A percentile compares a stretch with the other conserved stretches of the same genome.
phyloP scores from a whole-genome alignment of 495 filamentous ascomycete genomes.

The Penicillium cataractarum region DNA sequence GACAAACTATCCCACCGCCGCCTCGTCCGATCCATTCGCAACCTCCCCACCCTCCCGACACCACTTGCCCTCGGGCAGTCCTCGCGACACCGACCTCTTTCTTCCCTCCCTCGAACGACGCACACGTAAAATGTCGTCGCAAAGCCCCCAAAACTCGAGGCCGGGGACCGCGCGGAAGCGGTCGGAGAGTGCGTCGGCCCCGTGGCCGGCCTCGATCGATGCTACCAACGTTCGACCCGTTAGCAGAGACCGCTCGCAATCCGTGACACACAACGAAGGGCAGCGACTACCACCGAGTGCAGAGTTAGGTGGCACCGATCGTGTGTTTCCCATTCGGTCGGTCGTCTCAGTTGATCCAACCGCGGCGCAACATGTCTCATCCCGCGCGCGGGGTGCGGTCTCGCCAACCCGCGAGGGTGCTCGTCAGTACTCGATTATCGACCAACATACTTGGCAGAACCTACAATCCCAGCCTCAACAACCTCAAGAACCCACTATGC shows the following conservation, averaged over 20 bases:
- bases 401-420: conserved; percentile 33
- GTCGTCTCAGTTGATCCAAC: conserved; percentile 73
- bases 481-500: conserved; percentile 19
- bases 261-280: conserved; percentile 14
- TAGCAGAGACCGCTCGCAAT: conserved; percentile 28
- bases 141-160: conserved; percentile 10
- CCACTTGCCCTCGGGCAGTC: not conserved
- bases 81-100: not conserved
- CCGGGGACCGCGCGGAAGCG: conserved; percentile 22
- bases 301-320: conserved; percentile 52
- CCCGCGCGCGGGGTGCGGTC: conserved; percentile 10
- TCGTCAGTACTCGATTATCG: conserved; percentile 39
- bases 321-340: conserved; percentile 84
- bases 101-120: not conserved
- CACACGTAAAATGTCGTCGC: conserved; percentile 15
- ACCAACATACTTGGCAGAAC: conserved; percentile 35
- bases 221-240: conserved; percentile 3
- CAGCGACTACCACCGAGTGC: conserved; percentile 9
- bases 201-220: conserved; percentile 9
- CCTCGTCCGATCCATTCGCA: not conserved
- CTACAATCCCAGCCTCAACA: conserved; percentile 23
- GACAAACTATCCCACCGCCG: not conserved
- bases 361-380: conserved; percentile 14
- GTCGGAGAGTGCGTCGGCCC: conserved; percentile 19
- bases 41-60: not conserved